Evolutionary conservation across 176 grass and related monocot genomes (phyloP).

Genomic region (Hsuehochloa calcarea): DNA sequence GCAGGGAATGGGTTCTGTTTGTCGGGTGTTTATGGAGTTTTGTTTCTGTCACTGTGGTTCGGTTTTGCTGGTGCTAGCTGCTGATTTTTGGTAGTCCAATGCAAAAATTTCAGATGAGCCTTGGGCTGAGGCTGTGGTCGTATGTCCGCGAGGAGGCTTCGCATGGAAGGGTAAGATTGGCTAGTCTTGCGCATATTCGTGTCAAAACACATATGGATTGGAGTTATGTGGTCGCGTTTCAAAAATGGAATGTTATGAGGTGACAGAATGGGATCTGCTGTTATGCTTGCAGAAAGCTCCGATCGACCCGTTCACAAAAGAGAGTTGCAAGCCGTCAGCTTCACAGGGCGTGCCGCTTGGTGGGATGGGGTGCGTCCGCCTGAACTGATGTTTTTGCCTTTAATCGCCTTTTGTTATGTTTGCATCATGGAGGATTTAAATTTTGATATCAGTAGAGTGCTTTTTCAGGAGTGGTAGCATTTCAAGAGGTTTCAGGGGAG

Average conservation of each 20-base stretch:
- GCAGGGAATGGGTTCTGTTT: background rate
- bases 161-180: constrained; percentile 77
- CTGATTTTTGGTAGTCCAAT: constrained; percentile 7
- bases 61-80: background rate
- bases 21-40: background rate
- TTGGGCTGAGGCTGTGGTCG: constrained; percentile 94
- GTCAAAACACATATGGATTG: background rate
- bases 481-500: constrained; percentile 97
- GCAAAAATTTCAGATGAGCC: constrained; percentile 56
- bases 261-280: constrained; percentile 10
- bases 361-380: constrained; percentile 84
- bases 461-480: constrained; percentile 94
- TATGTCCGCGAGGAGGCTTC: constrained; percentile 98
- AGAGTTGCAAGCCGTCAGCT: constrained; percentile 82
- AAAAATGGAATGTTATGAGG: background rate
- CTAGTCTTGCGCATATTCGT: background rate
- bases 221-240: background rate
- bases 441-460: constrained; percentile 36
- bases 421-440: background rate
- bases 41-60: background rate
- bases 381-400: constrained; percentile 10
- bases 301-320: constrained; percentile 95
- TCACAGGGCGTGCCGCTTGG: constrained; percentile 94
- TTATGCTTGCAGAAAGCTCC: constrained; percentile 87
- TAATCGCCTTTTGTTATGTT: background rate